A percentile compares a stretch with the other conserved stretches of the same genome.
Evolutionary conservation across 2,329 filamentous ascomycete genomes (phyloP).

Genomic region (Paramyrothecium sp.): DNA sequence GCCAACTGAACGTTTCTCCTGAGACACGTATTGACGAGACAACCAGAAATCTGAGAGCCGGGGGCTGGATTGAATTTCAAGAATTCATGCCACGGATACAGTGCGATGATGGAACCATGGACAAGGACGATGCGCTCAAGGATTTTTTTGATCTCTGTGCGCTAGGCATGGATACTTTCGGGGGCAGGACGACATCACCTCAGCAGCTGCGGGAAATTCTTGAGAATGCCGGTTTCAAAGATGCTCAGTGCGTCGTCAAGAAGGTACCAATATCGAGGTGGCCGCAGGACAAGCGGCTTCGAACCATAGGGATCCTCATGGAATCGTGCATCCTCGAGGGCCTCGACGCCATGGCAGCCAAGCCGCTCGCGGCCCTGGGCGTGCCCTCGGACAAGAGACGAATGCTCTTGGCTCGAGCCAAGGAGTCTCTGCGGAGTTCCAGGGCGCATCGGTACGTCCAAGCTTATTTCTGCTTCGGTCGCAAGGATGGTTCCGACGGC

Average conservation of each 20-base stretch:
- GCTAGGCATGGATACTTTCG: conserved; percentile 31
- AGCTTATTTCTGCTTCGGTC: conserved; percentile 40
- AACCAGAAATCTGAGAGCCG: conserved; percentile 37
- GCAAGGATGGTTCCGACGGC: conserved; percentile 27
- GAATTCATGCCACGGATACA: conserved; percentile 39
- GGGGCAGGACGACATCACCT: conserved; percentile 34
- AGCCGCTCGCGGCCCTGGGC: conserved; percentile 37
- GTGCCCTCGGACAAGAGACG: conserved; percentile 30
- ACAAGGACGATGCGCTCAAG: conserved; percentile 33
- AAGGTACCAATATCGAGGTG: conserved; percentile 46
- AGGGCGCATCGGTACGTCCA: conserved; percentile 42
- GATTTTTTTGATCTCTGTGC: conserved; percentile 30
- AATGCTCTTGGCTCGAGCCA: conserved; percentile 27
- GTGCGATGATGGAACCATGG: conserved; percentile 45
- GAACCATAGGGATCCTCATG: conserved; percentile 43
- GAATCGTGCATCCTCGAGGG: conserved; percentile 38
- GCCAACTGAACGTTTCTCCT: background rate
- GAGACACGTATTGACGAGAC: conserved; percentile 6
- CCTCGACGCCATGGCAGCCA: conserved; percentile 38
- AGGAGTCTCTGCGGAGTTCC: conserved; percentile 30
- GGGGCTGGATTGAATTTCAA: conserved; percentile 53
- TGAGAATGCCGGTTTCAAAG: conserved; percentile 40
- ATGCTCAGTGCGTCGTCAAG: conserved; percentile 38
- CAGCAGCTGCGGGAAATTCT: conserved; percentile 33
- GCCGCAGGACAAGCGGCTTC: conserved; percentile 37